Percentiles rank a stretch among this genome's conserved stretches.
These are phyloP conservation scores for Austroboletus novae-zelandiae DNA, from an alignment of 1,284 basidiomycete species.

Conservation along the genomic window DNA sequence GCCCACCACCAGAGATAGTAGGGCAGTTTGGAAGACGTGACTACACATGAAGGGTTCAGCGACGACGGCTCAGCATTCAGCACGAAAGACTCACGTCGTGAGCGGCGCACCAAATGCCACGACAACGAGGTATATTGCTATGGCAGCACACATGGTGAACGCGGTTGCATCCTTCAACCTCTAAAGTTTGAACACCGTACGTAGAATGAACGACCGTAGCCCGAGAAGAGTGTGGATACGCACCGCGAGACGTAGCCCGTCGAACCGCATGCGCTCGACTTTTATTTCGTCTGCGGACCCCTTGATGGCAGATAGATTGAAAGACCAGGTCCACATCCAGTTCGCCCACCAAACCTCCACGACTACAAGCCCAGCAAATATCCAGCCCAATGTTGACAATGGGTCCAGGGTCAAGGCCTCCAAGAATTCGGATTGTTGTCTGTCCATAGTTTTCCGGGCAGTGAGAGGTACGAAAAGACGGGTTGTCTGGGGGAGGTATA, in stretches of 20 bases:
- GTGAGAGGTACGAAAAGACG: slow-evolving; percentile 39
- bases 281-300: slow-evolving; percentile 38
- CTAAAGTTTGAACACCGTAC: slow-evolving; percentile 8
- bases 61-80: slow-evolving; percentile 2
- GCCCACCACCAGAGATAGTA: slow-evolving; percentile 68
- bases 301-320: slow-evolving; percentile 29
- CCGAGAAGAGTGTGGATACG: background rate
- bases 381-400: slow-evolving; percentile 56
- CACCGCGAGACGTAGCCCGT: slow-evolving; percentile 20
- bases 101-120: slow-evolving; percentile 79
- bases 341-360: slow-evolving; percentile 75
- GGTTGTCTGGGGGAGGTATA: slow-evolving; percentile 65
- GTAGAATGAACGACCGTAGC: slow-evolving; percentile 2
- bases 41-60: slow-evolving; percentile 32
- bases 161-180: slow-evolving; percentile 47
- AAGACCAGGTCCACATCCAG: slow-evolving; percentile 58
- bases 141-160: slow-evolving; percentile 51
- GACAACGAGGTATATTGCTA: slow-evolving; percentile 48
- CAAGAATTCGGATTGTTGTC: slow-evolving; percentile 64
- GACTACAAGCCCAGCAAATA: slow-evolving; percentile 54
- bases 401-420: slow-evolving; percentile 67
- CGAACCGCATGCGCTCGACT: slow-evolving; percentile 39
- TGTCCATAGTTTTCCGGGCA: slow-evolving; percentile 41
- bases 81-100: slow-evolving; percentile 42
- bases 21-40: slow-evolving; percentile 56